Percentiles rank a stretch among this genome's conserved stretches.
Conservation (phyloP, 1,284 basidiomycete species). For the Cerioporus squamosus region DNA sequence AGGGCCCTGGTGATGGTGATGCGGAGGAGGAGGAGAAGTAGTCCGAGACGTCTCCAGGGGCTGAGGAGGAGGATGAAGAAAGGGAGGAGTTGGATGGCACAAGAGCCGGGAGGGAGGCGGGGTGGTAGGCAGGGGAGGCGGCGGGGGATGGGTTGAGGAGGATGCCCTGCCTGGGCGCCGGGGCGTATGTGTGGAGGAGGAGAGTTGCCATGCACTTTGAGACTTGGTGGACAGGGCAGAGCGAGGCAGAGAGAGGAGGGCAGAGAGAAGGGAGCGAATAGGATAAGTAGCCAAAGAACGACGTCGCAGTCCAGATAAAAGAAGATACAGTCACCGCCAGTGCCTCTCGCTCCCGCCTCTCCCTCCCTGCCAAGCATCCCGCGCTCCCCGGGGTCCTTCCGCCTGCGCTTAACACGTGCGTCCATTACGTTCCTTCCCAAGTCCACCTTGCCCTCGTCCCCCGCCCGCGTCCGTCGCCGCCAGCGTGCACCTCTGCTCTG, state of each 20-base stretch:
- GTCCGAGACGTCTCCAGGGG: conserved; percentile 30
- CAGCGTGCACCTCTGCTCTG: not conserved
- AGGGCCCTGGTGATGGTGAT: conserved; percentile 20
- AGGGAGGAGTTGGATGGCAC: conserved; percentile 32
- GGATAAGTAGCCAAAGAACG: conserved; percentile 16
- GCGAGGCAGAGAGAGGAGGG: conserved; percentile 34
- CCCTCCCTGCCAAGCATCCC: conserved; percentile 16
- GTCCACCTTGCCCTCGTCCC: conserved; percentile 1
- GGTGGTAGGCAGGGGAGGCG: conserved; percentile 31
- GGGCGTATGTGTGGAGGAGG: conserved; percentile 13
- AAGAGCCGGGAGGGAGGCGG: conserved; percentile 30
- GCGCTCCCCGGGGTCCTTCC: conserved; percentile 29
- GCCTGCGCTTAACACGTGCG: conserved; percentile 29
- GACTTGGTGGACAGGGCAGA: not conserved
- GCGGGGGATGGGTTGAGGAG: conserved; percentile 40
- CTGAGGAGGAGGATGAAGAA: conserved; percentile 32
- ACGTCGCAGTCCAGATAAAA: conserved; percentile 19
- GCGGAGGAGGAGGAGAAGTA: conserved; percentile 33
- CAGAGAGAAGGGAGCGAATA: conserved; percentile 33
- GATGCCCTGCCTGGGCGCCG: conserved; percentile 32
- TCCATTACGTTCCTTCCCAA: conserved; percentile 10
- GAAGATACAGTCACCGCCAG: conserved; percentile 8
- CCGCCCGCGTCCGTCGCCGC: not conserved
- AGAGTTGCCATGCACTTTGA: conserved; percentile 27
- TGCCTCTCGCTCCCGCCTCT: conserved; percentile 15